Evolutionary conservation across 176 grass and related monocot species (phyloP).

Genomic region (Chloris gayana): DNA sequence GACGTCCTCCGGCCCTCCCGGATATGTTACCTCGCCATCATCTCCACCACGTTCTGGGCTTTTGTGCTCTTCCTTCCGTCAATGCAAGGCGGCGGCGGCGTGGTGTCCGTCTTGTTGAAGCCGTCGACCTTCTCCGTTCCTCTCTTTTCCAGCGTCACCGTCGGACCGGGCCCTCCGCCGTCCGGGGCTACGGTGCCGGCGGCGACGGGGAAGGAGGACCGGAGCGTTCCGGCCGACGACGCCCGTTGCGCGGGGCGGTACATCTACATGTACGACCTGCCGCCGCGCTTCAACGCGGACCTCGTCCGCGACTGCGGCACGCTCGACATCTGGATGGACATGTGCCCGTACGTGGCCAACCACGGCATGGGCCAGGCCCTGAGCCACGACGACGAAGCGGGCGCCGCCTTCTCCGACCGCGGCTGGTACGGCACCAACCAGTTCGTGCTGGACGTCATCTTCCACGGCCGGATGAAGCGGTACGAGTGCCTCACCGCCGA

Average conservation of each 20-base stretch:
- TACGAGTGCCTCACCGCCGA: conserved; percentile 52
- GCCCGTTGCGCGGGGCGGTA: conserved; percentile 47
- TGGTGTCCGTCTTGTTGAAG: conserved; percentile 11
- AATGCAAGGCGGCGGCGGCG: background rate
- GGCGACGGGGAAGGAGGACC: background rate
- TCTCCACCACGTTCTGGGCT: conserved; percentile 29
- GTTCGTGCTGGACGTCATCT: conserved; percentile 53
- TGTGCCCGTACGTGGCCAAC: conserved; percentile 55
- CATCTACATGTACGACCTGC: conserved; percentile 65
- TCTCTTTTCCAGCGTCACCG: background rate
- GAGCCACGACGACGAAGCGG: conserved; percentile 1
- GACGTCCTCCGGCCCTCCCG: conserved; percentile 29
- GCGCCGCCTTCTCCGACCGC: conserved; percentile 40
- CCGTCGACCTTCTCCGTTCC: conserved; percentile 17
- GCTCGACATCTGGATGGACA: conserved; percentile 25
- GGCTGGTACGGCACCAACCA: conserved; percentile 56
- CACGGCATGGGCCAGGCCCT: conserved; percentile 42
- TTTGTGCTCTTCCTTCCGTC: conserved; percentile 12
- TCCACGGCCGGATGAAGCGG: conserved; percentile 45
- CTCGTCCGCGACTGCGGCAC: conserved; percentile 39
- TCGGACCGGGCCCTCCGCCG: background rate
- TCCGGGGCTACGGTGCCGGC: background rate
- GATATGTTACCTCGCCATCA: conserved; percentile 4
- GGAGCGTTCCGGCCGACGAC: background rate
- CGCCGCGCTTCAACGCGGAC: conserved; percentile 58